These are phyloP conservation scores for Mariannaea elegans DNA, from an alignment of 2,329 filamentous ascomycete species.

Conservation along the genomic window DNA sequence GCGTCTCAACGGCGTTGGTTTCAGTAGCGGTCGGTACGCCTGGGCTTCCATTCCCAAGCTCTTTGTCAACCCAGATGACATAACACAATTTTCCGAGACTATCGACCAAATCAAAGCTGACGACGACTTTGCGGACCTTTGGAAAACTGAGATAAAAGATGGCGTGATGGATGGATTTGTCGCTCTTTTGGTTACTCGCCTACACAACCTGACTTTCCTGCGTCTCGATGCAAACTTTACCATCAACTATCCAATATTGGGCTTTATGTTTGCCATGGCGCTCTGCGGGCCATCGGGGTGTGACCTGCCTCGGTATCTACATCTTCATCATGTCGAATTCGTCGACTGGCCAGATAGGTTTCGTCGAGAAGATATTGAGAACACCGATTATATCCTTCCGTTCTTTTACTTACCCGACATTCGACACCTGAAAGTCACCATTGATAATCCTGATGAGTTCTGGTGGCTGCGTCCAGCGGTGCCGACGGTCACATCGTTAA, in stretches of 20 bases:
- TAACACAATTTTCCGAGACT: not conserved
- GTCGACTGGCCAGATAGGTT: not conserved
- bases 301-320: not conserved
- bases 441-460: not conserved
- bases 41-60: too few relatives aligned
- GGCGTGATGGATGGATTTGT: not conserved
- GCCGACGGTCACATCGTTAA: not conserved
- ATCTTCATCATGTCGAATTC: not conserved
- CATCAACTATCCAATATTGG: not conserved
- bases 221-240: not conserved
- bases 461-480: not conserved
- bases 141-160: not conserved
- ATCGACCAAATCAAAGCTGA: not conserved
- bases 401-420: not conserved
- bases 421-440: not conserved
- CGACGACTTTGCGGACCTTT: not conserved
- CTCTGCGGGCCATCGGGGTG: not conserved
- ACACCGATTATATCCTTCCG: not conserved
- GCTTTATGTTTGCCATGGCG: not conserved
- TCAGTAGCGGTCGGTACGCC: too few relatives aligned
- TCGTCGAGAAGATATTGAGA: not conserved
- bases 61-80: too few relatives aligned
- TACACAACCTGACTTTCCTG: not conserved
- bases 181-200: not conserved
- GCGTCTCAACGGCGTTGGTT: not conserved